Evolutionary conservation across 352 stramenopile species (phyloP).

Genomic region (Pythium scleroteichum): DNA sequence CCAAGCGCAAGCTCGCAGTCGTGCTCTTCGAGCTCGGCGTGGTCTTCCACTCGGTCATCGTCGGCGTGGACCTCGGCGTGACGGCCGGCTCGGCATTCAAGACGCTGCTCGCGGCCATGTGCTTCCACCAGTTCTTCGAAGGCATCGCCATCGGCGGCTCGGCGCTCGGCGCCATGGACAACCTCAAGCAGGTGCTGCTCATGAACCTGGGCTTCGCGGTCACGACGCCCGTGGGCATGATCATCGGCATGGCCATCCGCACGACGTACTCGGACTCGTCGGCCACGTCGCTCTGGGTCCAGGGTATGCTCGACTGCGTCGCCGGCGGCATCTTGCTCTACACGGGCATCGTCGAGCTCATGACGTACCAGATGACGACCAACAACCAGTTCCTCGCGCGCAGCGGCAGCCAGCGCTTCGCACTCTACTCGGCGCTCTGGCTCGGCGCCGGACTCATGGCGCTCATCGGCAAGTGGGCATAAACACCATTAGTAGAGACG

Average conservation of each 20-base stretch:
- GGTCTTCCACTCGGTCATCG: conserved; percentile 68
- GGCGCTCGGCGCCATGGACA: conserved; percentile 40
- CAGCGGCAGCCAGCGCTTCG: conserved; percentile 31
- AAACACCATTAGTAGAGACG: conserved; percentile 6
- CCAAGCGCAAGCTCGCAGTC: conserved; percentile 41
- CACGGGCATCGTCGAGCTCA: conserved; percentile 54
- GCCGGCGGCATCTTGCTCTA: conserved; percentile 70
- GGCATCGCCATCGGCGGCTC: conserved; percentile 54
- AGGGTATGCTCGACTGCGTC: conserved; percentile 60
- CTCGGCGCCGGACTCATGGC: conserved; percentile 55
- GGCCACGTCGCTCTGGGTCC: conserved; percentile 44
- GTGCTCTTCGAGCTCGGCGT: conserved; percentile 56
- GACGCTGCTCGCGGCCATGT: conserved; percentile 57
- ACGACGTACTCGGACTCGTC: conserved; percentile 52
- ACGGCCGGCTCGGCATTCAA: conserved; percentile 49
- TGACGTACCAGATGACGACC: conserved; percentile 69
- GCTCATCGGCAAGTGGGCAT: conserved; percentile 69
- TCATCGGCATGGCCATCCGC: conserved; percentile 56
- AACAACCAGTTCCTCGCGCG: conserved; percentile 55
- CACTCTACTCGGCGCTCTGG: conserved; percentile 44
- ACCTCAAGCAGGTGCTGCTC: conserved; percentile 37
- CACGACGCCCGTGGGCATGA: conserved; percentile 51
- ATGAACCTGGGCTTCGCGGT: conserved; percentile 52
- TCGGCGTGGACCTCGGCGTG: conserved; percentile 63
- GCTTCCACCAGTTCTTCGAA: conserved; percentile 80